These are phyloP conservation scores for Alternaria postmessia DNA, from an alignment of 2,329 filamentous ascomycete genomes.

Conservation along the genomic window DNA sequence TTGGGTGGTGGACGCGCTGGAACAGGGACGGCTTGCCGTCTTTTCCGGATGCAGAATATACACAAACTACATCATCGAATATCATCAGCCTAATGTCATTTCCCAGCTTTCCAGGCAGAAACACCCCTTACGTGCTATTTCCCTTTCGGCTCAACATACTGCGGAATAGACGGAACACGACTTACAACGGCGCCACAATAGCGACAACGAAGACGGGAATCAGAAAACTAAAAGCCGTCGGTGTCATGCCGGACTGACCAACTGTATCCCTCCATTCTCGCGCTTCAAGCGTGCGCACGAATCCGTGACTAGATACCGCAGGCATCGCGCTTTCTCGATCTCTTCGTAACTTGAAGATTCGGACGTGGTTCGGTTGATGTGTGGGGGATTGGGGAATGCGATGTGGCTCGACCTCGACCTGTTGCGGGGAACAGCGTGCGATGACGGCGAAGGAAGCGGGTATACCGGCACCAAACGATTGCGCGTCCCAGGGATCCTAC, in stretches of 20 bases:
- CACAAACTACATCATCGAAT: slow-evolving; percentile 21
- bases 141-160: neutral
- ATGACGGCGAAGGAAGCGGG: neutral
- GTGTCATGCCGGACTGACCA: slow-evolving; percentile 33
- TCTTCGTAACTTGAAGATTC: neutral
- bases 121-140: neutral
- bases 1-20: slow-evolving; percentile 1
- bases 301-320: slow-evolving; percentile 14
- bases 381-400: neutral
- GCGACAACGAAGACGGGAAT: slow-evolving; percentile 41
- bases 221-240: slow-evolving; percentile 40
- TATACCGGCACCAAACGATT: slow-evolving; percentile 3
- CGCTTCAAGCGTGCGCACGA: slow-evolving; percentile 9
- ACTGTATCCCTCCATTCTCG: slow-evolving; percentile 29
- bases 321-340: slow-evolving; percentile 15
- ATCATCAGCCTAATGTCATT: neutral
- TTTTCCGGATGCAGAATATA: slow-evolving; percentile 32
- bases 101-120: neutral
- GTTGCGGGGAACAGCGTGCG: slow-evolving; percentile 3
- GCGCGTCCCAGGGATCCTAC: neutral
- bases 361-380: neutral
- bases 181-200: slow-evolving; percentile 42
- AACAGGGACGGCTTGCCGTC: slow-evolving; percentile 14
- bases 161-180: neutral
- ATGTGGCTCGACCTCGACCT: neutral